Evolutionary conservation across 495 filamentous ascomycete genomes (phyloP).

Genomic region (Baudoinia panamericana): DNA sequence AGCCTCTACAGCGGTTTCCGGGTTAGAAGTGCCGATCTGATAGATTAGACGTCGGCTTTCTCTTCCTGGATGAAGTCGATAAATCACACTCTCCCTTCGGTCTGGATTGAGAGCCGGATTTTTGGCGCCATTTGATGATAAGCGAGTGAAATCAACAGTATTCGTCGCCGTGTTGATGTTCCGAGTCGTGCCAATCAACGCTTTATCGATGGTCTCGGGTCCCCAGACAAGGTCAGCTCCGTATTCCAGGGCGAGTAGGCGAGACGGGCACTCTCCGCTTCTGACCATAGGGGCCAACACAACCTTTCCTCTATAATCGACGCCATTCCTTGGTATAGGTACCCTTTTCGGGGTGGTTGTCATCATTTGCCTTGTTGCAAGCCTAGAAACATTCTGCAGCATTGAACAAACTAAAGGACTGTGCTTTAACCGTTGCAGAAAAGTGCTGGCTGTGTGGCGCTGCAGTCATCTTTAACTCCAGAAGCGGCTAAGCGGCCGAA

Average conservation of each 20-base stretch:
- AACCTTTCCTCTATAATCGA: conserved; percentile 84
- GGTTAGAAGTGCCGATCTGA: conserved; percentile 78
- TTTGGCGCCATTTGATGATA: conserved; percentile 51
- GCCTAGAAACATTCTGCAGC: too few species aligned
- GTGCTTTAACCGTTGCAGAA: too few species aligned
- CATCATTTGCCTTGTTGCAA: too few species aligned
- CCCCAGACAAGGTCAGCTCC: conserved; percentile 96
- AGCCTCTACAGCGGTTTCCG: conserved; percentile 67
- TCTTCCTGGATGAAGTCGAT: conserved; percentile 60
- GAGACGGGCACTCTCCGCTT: conserved; percentile 81
- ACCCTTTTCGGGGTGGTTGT: conserved; percentile 47
- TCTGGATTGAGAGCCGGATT: conserved; percentile 29
- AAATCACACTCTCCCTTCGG: conserved; percentile 60
- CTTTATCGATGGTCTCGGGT: conserved; percentile 85
- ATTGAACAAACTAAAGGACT: too few species aligned
- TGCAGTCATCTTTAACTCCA: too few species aligned
- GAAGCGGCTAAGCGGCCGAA: too few species aligned
- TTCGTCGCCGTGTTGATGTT: conserved; percentile 57
- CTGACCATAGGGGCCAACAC: conserved; percentile 97
- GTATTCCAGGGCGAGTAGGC: conserved; percentile 78
- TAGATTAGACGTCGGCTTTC: conserved; percentile 68
- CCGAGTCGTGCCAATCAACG: conserved; percentile 73
- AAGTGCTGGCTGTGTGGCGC: too few species aligned
- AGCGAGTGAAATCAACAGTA: conserved; percentile 70
- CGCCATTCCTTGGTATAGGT: conserved; percentile 73